Conservation (phyloP, 73 alveolate species). For the Blepharisma stoltei region DNA sequence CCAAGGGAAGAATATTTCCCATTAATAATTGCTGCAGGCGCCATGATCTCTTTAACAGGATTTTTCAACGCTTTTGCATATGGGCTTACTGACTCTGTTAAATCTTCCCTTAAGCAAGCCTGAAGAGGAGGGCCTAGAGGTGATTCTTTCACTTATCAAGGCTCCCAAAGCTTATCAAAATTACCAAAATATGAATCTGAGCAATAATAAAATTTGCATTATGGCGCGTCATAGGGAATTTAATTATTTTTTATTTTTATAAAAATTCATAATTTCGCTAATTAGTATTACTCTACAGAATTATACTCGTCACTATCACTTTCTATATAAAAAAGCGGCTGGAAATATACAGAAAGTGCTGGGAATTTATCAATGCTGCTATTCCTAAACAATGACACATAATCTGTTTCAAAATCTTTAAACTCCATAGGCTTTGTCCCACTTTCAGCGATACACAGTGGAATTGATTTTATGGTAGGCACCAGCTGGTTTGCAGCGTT, state of each 20-base stretch:
- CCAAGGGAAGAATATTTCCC: not conserved
- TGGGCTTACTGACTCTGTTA: not conserved
- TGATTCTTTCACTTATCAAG: no score
- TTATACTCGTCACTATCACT: no score
- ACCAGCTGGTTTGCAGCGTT: not conserved
- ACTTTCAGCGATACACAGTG: no score
- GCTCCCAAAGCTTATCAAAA: no score
- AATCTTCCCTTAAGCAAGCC: not conserved
- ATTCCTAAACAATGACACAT: slow-evolving; percentile 12
- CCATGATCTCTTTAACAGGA: not conserved
- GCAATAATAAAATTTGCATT: no score
- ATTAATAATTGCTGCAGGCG: not conserved
- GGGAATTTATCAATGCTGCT: slow-evolving; percentile 3
- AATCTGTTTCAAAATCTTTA: not conserved
- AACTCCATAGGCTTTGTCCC: no score
- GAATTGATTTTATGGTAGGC: not conserved
- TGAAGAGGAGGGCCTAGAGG: not conserved
- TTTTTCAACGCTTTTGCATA: slow-evolving; percentile 13
- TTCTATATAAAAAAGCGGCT: slow-evolving; percentile 9
- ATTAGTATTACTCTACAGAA: no score
- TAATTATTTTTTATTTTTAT: no score
- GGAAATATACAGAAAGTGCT: not conserved
- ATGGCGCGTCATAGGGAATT: no score
- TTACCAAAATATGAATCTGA: no score
- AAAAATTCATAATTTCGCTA: no score